Base-by-base conservation (phyloP, 2,329 filamentous ascomycete genomes). In the Colletotrichum orbiculare region DNA sequence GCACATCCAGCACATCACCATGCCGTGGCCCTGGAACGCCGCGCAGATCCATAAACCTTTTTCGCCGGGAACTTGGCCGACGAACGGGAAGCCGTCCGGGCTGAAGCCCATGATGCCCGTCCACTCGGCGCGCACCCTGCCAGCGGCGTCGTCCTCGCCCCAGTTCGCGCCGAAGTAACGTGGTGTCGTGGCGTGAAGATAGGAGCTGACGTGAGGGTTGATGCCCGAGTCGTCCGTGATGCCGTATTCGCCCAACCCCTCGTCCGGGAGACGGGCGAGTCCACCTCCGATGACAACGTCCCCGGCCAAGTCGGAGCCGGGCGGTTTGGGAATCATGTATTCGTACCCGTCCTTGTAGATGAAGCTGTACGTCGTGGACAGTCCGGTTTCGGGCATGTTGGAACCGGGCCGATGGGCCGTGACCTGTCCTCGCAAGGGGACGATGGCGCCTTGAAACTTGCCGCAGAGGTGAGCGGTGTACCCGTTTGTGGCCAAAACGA, bases 21-120 rank as follows among this genome's bases (percentile, higher is more conserved):
- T 91, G 0, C 88, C 87, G 72, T 91, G 87, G 1, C 89, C 89
- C 68, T 89, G 88, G 68, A 91, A 91, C 6, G 86, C 83, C 3
- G 84, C 86, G 38, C 82, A 80, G 1, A 88, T 77, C 80, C 84
- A 89, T 25, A 90, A 71, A 1, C 81, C 79, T 5, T 77, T 68
- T 46, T 81, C 73, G 0, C 73, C 78, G 3, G 80, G 79, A 61
- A 86, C 74, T 64, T 78, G 74, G 0, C 85, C 85, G 1, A 88
- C 81, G 48, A 86, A 78, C 0, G 86, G 85, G 47, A 83, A 75
- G 0, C 81, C 80, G 71, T 89, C 85, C 3, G 80, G 76, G 8
- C 80, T 84, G 67, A 82, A 85, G 1, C 84, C 85, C 83, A 87
- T 87, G 68, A 87, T 84, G 2, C 86, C 86, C 10, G 81, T 82